Percentiles rank a stretch among this genome's conserved stretches.
Evolutionary conservation across 805 yeast genomes (phyloP).

Genomic region (Lipomyces yamadae): DNA sequence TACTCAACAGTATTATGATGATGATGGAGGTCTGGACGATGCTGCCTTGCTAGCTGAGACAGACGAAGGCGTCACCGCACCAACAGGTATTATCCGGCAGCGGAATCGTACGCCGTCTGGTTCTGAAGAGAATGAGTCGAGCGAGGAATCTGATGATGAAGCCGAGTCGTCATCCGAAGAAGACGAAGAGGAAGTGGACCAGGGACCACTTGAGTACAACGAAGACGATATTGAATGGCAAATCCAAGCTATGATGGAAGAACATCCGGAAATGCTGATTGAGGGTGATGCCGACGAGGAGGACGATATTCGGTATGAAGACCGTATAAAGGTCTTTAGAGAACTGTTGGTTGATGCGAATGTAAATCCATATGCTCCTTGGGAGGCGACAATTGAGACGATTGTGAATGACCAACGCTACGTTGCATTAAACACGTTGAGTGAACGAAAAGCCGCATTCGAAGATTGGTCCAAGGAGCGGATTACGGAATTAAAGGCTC

Average conservation of each 20-base stretch:
- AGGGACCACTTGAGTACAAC: conserved; percentile 38
- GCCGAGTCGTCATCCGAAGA: conserved; percentile 31
- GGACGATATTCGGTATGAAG: conserved; percentile 38
- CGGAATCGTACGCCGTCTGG: conserved; percentile 31
- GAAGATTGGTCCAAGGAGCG: conserved; percentile 52
- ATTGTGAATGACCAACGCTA: conserved; percentile 53
- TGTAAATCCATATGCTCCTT: conserved; percentile 54
- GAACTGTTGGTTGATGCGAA: conserved; percentile 46
- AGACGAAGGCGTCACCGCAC: conserved; percentile 2
- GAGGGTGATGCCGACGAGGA: conserved; percentile 34
- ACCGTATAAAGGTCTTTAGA: conserved; percentile 44
- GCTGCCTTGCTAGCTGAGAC: conserved; percentile 19
- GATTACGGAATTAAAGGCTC: conserved; percentile 23
- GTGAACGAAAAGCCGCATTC: conserved; percentile 49
- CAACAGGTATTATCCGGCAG: conserved; percentile 27
- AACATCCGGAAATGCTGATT: conserved; percentile 22
- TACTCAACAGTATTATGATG: neutral
- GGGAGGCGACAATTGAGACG: conserved; percentile 54
- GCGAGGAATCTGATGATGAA: conserved; percentile 28
- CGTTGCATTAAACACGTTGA: conserved; percentile 45
- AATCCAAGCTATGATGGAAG: conserved; percentile 34
- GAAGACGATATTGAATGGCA: conserved; percentile 40
- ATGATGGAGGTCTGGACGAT: conserved; percentile 18
- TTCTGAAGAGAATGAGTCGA: conserved; percentile 23
- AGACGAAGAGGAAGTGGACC: conserved; percentile 38